phyloP scores from a whole-genome alignment of 2,329 filamentous ascomycete species.

The Ceratocystis diversiconidia region DNA sequence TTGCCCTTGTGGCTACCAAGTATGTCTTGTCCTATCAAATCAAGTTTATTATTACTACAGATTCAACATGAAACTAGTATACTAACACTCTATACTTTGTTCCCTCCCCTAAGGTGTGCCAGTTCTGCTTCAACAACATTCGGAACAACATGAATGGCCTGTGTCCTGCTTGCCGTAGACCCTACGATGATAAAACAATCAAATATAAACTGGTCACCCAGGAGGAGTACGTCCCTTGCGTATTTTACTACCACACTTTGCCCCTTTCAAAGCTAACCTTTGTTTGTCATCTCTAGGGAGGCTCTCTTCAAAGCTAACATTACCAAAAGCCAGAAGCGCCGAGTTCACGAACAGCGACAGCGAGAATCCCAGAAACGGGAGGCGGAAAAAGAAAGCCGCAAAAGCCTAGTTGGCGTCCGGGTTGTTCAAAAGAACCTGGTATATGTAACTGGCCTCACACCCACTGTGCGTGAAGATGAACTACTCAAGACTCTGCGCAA shows the following conservation, averaged over 20 bases:
- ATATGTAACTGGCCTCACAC: conserved; percentile 89
- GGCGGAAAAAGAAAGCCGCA: conserved; percentile 86
- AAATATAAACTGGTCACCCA: conserved; percentile 89
- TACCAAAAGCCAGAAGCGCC: conserved; percentile 85
- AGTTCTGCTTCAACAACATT: conserved; percentile 99
- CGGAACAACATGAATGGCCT: conserved; percentile 95
- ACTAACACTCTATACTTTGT: not conserved
- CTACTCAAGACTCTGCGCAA: conserved; percentile 80
- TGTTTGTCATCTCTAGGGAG: conserved; percentile 34
- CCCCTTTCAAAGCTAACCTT: conserved; percentile 20
- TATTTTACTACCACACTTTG: not conserved
- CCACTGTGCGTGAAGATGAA: conserved; percentile 82
- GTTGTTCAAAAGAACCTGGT: conserved; percentile 98
- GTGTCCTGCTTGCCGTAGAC: conserved; percentile 89
- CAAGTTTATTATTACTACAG: not conserved
- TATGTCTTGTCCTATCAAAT: conserved; percentile 31
- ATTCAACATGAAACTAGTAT: not conserved
- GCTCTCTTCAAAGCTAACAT: conserved; percentile 64
- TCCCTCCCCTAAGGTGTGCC: conserved; percentile 60
- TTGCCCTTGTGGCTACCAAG: conserved; percentile 96
- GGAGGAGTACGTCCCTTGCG: conserved; percentile 60
- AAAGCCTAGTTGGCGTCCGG: conserved; percentile 86
- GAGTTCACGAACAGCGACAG: conserved; percentile 66
- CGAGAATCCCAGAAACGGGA: conserved; percentile 95
- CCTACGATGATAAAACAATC: conserved; percentile 94